Evolutionary conservation across 805 yeast genomes (phyloP), one percentile per base, ranked within the genome.

Genomic region (Suhomyces canberraensis): DNA sequence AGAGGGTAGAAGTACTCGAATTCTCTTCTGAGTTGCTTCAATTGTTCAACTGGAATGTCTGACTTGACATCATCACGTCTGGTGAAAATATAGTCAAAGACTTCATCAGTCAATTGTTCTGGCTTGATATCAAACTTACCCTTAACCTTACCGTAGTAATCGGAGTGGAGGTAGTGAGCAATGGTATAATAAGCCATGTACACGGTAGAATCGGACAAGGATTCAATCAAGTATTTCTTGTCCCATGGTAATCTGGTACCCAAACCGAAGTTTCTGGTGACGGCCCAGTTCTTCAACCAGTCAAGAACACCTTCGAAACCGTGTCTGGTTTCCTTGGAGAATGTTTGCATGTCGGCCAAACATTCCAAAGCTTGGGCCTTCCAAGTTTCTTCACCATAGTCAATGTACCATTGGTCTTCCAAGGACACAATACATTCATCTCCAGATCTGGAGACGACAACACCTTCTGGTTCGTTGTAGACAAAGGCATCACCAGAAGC

Each of bases 201-300:
- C 39, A 93, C 73, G 16, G 98, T 93, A 17, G 98, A 91, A 64
- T 93, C 98, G 25, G 96, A 86, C 52, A 93, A 74, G 15, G 96
- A 88, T 70, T 93, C 98, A 39, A 93, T 91, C 54, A 93, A 76
- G 57, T 84, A 90, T 59, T 82, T 81, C 48, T 84, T 83, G 70
- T 93, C 98, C 98, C 98, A 93, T 41, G 98, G 98, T 48, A 93
- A 78, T 58, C 71, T 81, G 40, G 97, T 81, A 61, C 98, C 98
- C 50, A 93, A 75, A 60, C 98, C 98, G 52, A 87, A 93, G 39
- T 95, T 82, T 73, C 98, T 85, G 40, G 95, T 87, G 41, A 93
- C 87, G 35, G 98, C 98, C 98, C 98, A 93, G 72, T 89, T 90
- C 69, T 84, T 86, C 56, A 93, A 78, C 98, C 98, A 93, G 50